Percentiles rank a stretch among this genome's conserved stretches.
phyloP scores from a whole-genome alignment of 345 rosid species.

The Eucalyptus virginea region DNA sequence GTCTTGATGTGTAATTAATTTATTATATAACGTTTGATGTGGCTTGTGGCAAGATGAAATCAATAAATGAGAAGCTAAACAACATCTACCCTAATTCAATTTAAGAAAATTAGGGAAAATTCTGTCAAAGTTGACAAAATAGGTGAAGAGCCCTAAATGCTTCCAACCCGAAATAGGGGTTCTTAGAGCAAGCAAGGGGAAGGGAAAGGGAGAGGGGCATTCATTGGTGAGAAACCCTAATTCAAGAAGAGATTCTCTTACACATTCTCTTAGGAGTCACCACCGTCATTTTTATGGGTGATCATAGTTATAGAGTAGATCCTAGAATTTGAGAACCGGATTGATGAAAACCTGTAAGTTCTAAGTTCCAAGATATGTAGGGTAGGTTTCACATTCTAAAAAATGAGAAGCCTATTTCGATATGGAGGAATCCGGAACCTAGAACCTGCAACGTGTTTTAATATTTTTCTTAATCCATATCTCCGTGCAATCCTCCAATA shows the following conservation, averaged over 20 bases:
- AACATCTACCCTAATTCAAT: too few species aligned
- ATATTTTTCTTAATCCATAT: accelerated
- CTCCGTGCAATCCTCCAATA: accelerated
- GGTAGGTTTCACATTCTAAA: accelerated
- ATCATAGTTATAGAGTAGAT: accelerated
- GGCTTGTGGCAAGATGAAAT: not conserved
- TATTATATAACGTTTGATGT: accelerated
- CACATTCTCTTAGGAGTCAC: not conserved
- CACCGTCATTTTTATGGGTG: accelerated
- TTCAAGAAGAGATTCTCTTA: not conserved
- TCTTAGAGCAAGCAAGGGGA: not conserved
- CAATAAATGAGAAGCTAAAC: not conserved
- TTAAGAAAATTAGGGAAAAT: not conserved
- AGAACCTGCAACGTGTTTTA: accelerated
- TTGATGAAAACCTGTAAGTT: accelerated
- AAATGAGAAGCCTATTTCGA: too few species aligned
- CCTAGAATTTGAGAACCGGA: accelerated
- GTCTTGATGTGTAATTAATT: accelerated
- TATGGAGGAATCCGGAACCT: accelerated
- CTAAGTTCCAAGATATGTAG: accelerated
- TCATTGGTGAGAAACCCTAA: not conserved
- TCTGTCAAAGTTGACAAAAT: not conserved
- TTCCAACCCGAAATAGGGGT: not conserved
- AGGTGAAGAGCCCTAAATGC: not conserved
- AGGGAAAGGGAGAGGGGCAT: not conserved